A percentile compares a stretch with the other conserved stretches of the same genome.
Conservation (phyloP, 371 early-diverging fungal genomes). For the Mortierella sp. region DNA sequence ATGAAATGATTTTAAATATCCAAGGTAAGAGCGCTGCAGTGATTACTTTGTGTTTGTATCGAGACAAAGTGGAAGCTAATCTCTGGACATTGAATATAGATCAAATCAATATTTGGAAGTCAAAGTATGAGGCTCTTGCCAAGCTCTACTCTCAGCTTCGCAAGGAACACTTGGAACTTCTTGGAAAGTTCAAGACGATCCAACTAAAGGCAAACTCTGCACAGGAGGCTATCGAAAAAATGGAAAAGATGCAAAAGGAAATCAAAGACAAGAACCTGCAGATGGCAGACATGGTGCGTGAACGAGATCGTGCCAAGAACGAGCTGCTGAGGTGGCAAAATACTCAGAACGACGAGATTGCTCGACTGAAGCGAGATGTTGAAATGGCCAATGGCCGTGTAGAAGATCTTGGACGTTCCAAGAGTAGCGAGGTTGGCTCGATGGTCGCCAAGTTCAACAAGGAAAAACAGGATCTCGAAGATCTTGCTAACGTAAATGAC, state of each 20-base stretch:
- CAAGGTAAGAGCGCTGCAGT: constrained; percentile 45
- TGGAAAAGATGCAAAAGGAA: constrained; percentile 75
- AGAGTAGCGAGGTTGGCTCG: constrained; percentile 83
- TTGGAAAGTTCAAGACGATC: constrained; percentile 81
- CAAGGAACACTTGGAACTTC: constrained; percentile 91
- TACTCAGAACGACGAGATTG: constrained; percentile 77
- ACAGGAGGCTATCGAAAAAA: constrained; percentile 70
- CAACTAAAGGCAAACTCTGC: constrained; percentile 80
- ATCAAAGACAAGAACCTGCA: constrained; percentile 79
- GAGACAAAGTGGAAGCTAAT: background rate
- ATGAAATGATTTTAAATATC: constrained; percentile 73
- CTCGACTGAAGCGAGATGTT: constrained; percentile 78
- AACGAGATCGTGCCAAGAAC: constrained; percentile 77
- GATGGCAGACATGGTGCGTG: constrained; percentile 78
- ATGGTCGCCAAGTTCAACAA: constrained; percentile 74
- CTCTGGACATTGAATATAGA: constrained; percentile 26
- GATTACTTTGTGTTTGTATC: too few species aligned
- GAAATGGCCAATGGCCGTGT: constrained; percentile 74
- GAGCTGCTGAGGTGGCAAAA: constrained; percentile 68
- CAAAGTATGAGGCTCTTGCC: constrained; percentile 87
- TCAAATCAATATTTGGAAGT: constrained; percentile 82
- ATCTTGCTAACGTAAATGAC: constrained; percentile 25
- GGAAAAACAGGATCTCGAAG: constrained; percentile 81
- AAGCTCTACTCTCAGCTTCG: constrained; percentile 92
- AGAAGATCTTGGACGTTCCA: constrained; percentile 74